Conservation (phyloP, 768 basidiomycete genomes). For the Lyophyllum semitale region DNA sequence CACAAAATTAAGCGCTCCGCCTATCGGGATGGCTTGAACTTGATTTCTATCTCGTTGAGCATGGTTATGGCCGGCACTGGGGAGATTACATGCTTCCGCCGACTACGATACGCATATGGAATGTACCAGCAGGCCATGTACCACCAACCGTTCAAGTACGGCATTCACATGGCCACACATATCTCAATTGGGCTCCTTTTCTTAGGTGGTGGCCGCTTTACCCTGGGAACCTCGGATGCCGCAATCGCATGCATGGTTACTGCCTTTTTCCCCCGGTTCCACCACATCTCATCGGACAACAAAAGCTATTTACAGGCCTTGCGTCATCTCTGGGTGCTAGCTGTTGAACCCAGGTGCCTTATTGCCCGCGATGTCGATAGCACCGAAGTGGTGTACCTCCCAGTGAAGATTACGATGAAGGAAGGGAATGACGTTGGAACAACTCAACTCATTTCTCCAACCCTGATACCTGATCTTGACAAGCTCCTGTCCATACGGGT, state of each 20-base stretch:
- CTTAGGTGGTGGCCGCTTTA: slow-evolving; percentile 90
- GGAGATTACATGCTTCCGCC: slow-evolving; percentile 84
- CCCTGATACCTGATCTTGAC: slow-evolving; percentile 88
- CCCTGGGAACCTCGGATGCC: slow-evolving; percentile 88
- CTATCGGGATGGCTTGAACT: slow-evolving; percentile 83
- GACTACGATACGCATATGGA: slow-evolving; percentile 88
- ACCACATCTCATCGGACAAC: slow-evolving; percentile 80
- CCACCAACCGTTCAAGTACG: slow-evolving; percentile 76
- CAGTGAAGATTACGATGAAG: slow-evolving; percentile 81
- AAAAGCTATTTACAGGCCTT: slow-evolving; percentile 89
- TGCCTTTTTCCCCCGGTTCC: slow-evolving; percentile 91
- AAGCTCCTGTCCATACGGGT: slow-evolving; percentile 80
- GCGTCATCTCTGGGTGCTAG: slow-evolving; percentile 94
- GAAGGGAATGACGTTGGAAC: slow-evolving; percentile 66
- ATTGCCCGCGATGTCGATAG: slow-evolving; percentile 92
- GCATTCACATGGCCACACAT: slow-evolving; percentile 87
- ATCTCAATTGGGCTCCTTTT: slow-evolving; percentile 90
- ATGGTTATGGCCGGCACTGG: slow-evolving; percentile 99
- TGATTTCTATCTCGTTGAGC: slow-evolving; percentile 83
- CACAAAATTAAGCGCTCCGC: slow-evolving; percentile 87
- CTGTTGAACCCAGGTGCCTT: slow-evolving; percentile 91
- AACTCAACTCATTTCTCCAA: slow-evolving; percentile 86
- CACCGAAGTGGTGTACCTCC: slow-evolving; percentile 87
- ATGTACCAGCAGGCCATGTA: slow-evolving; percentile 69
- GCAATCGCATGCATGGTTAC: slow-evolving; percentile 89